Conservation (phyloP, 1,139 yeast species). For the Zygotorulaspora mrakii region DNA sequence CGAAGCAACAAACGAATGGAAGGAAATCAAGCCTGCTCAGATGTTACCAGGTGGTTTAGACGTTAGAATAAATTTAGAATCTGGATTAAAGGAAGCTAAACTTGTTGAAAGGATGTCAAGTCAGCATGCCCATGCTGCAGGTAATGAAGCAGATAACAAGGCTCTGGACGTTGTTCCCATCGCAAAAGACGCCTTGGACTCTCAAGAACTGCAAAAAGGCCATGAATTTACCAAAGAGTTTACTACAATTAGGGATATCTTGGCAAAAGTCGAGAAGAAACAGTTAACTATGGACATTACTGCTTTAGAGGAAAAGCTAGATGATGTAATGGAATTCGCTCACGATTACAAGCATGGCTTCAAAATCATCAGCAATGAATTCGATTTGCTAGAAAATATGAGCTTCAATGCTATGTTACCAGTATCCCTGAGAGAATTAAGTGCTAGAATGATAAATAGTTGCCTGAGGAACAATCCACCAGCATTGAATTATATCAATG, state of each 20-base stretch:
- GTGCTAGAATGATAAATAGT: conserved; percentile 51
- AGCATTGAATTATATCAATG: conserved; percentile 43
- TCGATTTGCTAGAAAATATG: conserved; percentile 22
- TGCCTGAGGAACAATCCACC: conserved; percentile 69
- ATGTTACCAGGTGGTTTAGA: conserved; percentile 76
- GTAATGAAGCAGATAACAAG: conserved; percentile 5
- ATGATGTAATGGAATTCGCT: conserved; percentile 34
- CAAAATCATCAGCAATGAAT: conserved; percentile 34
- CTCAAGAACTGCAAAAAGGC: conserved; percentile 4
- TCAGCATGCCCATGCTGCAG: conserved; percentile 12
- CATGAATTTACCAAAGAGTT: conserved; percentile 31
- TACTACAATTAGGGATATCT: conserved; percentile 2
- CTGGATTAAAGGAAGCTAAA: conserved; percentile 66
- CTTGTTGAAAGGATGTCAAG: conserved; percentile 38
- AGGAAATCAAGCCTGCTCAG: conserved; percentile 61
- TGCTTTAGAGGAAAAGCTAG: conserved; percentile 22
- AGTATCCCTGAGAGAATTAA: conserved; percentile 41
- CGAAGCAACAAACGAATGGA: conserved; percentile 65
- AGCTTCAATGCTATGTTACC: conserved; percentile 20
- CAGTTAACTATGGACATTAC: conserved; percentile 21
- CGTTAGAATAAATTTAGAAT: conserved; percentile 64
- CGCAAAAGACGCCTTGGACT: neutral
- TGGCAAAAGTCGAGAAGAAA: neutral
- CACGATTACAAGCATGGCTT: conserved; percentile 37
- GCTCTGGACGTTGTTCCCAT: conserved; percentile 6